Evolutionary conservation across 306 rosid species (phyloP).

Genomic region (peach (Prunus persica)): DNA sequence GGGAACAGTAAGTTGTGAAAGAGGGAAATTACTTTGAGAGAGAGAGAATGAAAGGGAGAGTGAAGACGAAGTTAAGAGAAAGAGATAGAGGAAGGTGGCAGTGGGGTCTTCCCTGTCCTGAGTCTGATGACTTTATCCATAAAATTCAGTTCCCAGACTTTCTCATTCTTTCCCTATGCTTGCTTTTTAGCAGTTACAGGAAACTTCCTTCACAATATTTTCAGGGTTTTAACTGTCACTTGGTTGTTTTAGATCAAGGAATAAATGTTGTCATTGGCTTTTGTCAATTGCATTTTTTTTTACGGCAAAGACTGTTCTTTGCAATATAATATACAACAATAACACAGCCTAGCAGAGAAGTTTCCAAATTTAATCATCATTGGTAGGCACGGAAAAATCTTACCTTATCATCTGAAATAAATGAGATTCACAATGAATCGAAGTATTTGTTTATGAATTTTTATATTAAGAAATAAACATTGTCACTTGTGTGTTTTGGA

Average conservation of each 20-base stretch:
- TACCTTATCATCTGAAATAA: too few species aligned
- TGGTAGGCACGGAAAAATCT: too few species aligned
- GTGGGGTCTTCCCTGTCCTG: neutral
- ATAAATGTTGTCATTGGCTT: neutral
- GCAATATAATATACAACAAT: too few species aligned
- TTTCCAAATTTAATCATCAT: neutral
- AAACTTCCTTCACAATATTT: neutral
- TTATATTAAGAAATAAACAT: too few species aligned
- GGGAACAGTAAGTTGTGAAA: neutral
- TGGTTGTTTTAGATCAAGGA: neutral
- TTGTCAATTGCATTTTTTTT: neutral
- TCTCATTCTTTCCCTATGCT: neutral
- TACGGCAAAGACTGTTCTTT: neutral
- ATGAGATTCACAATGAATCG: too few species aligned
- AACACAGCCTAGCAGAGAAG: neutral
- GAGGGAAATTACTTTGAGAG: conserved; percentile 29
- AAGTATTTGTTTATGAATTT: too few species aligned
- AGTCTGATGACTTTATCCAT: neutral
- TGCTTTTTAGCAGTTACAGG: neutral
- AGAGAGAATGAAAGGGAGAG: conserved; percentile 5
- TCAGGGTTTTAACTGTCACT: neutral
- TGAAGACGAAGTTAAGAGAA: conserved; percentile 14
- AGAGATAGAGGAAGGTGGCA: conserved; percentile 13
- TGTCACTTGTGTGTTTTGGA: too few species aligned
- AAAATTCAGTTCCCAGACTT: neutral